Evolutionary conservation across 2,329 filamentous ascomycete genomes (phyloP).

Genomic region (Stagonosporopsis vannaccii): DNA sequence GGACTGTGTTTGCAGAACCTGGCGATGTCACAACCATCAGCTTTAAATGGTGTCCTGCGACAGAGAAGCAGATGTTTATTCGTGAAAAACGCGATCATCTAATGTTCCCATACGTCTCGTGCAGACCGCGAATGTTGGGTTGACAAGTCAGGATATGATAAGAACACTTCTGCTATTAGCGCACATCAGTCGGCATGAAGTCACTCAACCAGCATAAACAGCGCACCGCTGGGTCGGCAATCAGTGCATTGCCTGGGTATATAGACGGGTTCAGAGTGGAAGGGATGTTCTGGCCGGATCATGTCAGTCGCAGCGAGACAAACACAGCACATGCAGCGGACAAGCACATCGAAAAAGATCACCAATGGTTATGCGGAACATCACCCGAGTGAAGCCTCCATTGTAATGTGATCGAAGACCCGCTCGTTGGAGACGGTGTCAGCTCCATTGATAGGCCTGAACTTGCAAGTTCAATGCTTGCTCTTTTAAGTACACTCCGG

Average conservation of each 20-base stretch:
- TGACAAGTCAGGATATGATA: too few relatives aligned
- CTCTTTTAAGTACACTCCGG: slow-evolving; percentile 52
- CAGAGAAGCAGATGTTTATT: neutral
- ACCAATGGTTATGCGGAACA: slow-evolving; percentile 66
- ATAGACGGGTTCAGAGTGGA: neutral
- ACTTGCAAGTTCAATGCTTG: slow-evolving; percentile 48
- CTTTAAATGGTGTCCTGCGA: neutral
- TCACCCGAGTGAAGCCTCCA: slow-evolving; percentile 67
- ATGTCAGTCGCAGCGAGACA: slow-evolving; percentile 15
- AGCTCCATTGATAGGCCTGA: slow-evolving; percentile 56
- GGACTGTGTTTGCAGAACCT: neutral
- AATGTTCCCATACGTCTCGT: neutral
- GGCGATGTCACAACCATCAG: neutral
- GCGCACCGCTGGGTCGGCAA: slow-evolving; percentile 8
- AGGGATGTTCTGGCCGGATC: slow-evolving; percentile 5
- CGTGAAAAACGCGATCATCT: neutral
- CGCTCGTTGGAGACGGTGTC: slow-evolving; percentile 46
- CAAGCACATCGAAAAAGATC: slow-evolving; percentile 44
- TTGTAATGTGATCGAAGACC: slow-evolving; percentile 57
- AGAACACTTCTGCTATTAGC: neutral
- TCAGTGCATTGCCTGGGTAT: slow-evolving; percentile 16
- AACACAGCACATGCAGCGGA: slow-evolving; percentile 32
- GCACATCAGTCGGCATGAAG: neutral
- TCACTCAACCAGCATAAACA: slow-evolving; percentile 4
- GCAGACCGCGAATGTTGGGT: neutral